Base-by-base conservation (phyloP, 2,329 filamentous ascomycete species). In the Neonectria sp. region DNA sequence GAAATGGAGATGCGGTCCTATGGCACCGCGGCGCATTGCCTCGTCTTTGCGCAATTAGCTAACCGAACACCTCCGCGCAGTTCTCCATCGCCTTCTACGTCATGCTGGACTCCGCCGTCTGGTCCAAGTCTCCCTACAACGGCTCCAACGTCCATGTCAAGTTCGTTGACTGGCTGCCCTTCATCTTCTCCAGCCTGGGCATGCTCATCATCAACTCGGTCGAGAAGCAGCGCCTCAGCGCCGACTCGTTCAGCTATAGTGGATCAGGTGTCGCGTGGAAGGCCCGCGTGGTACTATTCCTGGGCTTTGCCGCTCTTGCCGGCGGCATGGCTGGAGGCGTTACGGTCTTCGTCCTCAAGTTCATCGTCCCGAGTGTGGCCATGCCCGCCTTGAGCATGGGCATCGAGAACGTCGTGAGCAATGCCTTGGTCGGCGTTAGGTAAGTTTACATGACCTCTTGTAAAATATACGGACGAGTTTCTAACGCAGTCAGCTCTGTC, bases 151-250 rank as follows among this genome's bases (percentile, higher is more conserved):
- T 84, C 43, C 90, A 92, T 82, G 84, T 92, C 75, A 89, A 84
- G 72, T 92, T 91, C 75, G 85, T 91, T 80, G 90, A 92, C 86
- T 92, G 90, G 90, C 86, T 92, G 70, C 90, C 90, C 58, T 85
- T 92, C 72, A 86, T 92, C 79, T 92, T 91, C 83, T 89, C 86
- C 71, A 86, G 86, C 69, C 83, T 92, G 69, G 90, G 90, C 70
- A 92, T 92, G 89, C 85, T 92, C 65, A 91, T 92, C 79, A 92
- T 92, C 84, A 92, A 92, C 84, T 89, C 86, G 72, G 89, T 91
- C 70, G 89, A 92, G 82, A 91, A 92, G 81, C 83, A 89, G 67
- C 87, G 90, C 60, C 84, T 92, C 69, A 88, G 88, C 73, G 85
- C 87, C 74, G 89, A 92, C 81, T 87, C 84, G 63, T 90, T 90